A percentile compares a stretch with the other conserved stretches of the same genome.
Conservation (phyloP, 169 alveolate species). For the Plasmodium relictum region DNA sequence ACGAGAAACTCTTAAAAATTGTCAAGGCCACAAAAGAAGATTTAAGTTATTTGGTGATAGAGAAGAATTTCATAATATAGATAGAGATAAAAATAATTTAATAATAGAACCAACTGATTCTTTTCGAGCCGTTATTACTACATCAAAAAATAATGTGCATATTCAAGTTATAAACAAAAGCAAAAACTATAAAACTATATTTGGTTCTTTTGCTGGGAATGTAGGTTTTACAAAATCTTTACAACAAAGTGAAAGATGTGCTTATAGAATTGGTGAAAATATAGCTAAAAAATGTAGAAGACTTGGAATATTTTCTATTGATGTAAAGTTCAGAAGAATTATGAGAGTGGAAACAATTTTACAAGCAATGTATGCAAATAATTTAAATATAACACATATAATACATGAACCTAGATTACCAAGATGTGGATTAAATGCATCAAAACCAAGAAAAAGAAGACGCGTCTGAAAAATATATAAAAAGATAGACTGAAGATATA, state of each 20-base stretch:
- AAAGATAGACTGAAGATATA: not conserved
- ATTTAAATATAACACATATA: slow-evolving; percentile 86
- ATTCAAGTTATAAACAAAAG: slow-evolving; percentile 88
- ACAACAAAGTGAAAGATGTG: slow-evolving; percentile 89
- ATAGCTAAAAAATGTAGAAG: slow-evolving; percentile 91
- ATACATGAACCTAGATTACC: slow-evolving; percentile 91
- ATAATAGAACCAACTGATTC: slow-evolving; percentile 90
- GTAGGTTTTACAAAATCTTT: slow-evolving; percentile 88
- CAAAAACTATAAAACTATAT: slow-evolving; percentile 85
- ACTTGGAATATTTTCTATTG: slow-evolving; percentile 88
- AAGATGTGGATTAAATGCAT: slow-evolving; percentile 88
- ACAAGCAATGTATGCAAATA: slow-evolving; percentile 90
- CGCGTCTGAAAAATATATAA: slow-evolving; percentile 81
- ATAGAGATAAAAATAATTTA: slow-evolving; percentile 86
- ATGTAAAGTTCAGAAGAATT: slow-evolving; percentile 88
- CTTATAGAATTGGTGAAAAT: slow-evolving; percentile 90
- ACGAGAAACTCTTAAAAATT: slow-evolving; percentile 76
- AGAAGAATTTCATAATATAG: slow-evolving; percentile 91
- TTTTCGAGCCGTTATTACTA: slow-evolving; percentile 86
- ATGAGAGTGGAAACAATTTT: slow-evolving; percentile 88
- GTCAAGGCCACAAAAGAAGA: slow-evolving; percentile 76
- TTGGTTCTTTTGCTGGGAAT: slow-evolving; percentile 90
- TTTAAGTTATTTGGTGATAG: slow-evolving; percentile 72
- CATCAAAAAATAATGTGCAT: slow-evolving; percentile 91
- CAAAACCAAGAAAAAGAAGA: slow-evolving; percentile 88